Evolutionary conservation across 768 basidiomycete species (phyloP).

Genomic region (Rhizopogon vesiculosus): DNA sequence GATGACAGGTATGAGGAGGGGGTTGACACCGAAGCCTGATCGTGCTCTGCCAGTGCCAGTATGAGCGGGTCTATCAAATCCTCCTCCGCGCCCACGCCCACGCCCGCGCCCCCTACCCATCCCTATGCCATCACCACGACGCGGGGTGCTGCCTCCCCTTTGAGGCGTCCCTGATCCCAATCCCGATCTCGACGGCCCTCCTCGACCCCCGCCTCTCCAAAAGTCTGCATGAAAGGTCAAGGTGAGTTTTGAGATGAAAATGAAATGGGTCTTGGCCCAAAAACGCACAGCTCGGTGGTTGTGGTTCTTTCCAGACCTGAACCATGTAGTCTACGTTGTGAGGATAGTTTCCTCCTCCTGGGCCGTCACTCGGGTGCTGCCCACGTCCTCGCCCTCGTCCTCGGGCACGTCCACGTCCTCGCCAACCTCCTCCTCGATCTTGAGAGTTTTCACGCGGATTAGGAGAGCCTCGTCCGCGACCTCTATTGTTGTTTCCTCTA

Average conservation of each 20-base stretch:
- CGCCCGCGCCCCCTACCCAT: conserved; percentile 16
- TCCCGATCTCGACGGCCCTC: conserved; percentile 8
- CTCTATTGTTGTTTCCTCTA: conserved; percentile 9
- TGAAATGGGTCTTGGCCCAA: not conserved
- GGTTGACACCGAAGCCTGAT: conserved; percentile 2
- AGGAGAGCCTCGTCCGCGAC: conserved; percentile 18
- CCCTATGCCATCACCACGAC: not conserved
- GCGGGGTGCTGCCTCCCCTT: not conserved
- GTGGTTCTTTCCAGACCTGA: conserved; percentile 18
- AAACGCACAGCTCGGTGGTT: conserved; percentile 12
- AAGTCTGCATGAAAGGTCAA: conserved; percentile 7
- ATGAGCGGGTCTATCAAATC: not conserved
- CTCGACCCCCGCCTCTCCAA: not conserved
- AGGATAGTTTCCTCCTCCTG: conserved; percentile 13
- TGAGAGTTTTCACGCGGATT: not conserved
- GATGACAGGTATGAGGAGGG: conserved; percentile 49
- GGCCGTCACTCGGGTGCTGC: not conserved
- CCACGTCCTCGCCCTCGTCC: not conserved
- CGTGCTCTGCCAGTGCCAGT: not conserved
- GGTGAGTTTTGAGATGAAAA: conserved; percentile 1
- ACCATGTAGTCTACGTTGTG: conserved; percentile 18
- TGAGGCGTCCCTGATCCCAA: conserved; percentile 3
- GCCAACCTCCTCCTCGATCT: conserved; percentile 14
- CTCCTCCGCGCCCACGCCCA: conserved; percentile 22
- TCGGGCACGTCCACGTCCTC: not conserved